A percentile compares a stretch with the other conserved stretches of the same genome.
These are phyloP conservation scores for Debaryomyces prosopidis DNA, from an alignment of 805 yeast species.

Conservation along the genomic window DNA sequence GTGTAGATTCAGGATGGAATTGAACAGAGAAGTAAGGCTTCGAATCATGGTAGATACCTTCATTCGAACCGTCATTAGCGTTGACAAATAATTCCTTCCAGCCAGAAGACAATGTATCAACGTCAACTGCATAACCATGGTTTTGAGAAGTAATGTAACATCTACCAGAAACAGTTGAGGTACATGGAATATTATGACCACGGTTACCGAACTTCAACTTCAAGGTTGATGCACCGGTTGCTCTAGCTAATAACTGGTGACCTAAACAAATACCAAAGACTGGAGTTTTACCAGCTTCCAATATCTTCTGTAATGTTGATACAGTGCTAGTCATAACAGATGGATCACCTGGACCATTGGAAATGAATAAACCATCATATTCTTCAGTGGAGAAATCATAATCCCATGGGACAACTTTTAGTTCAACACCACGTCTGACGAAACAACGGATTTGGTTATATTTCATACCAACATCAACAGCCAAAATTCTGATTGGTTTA, in stretches of 20 bases:
- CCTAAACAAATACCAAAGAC: conserved; percentile 98
- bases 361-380: conserved; percentile 92
- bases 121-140: conserved; percentile 97
- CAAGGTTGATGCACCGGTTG: conserved; percentile 89
- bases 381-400: conserved; percentile 77
- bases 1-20: conserved; percentile 98
- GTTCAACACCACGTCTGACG: conserved; percentile 92
- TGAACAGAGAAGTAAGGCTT: conserved; percentile 96
- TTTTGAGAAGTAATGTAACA: conserved; percentile 99
- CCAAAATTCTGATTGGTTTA: conserved; percentile 75
- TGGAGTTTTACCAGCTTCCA: conserved; percentile 75
- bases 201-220: conserved; percentile 98
- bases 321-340: conserved; percentile 74
- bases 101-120: conserved; percentile 65
- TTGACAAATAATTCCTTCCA: conserved; percentile 96
- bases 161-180: conserved; percentile 85
- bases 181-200: conserved; percentile 98
- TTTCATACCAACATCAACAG: conserved; percentile 97
- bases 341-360: conserved; percentile 99
- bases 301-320: conserved; percentile 54
- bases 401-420: conserved; percentile 94
- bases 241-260: conserved; percentile 94
- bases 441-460: conserved; percentile 97
- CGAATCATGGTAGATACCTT: conserved; percentile 90
- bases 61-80: conserved; percentile 96